Evolutionary conservation across 345 rosid genomes (phyloP).

Genomic region (Camelina laxa): DNA sequence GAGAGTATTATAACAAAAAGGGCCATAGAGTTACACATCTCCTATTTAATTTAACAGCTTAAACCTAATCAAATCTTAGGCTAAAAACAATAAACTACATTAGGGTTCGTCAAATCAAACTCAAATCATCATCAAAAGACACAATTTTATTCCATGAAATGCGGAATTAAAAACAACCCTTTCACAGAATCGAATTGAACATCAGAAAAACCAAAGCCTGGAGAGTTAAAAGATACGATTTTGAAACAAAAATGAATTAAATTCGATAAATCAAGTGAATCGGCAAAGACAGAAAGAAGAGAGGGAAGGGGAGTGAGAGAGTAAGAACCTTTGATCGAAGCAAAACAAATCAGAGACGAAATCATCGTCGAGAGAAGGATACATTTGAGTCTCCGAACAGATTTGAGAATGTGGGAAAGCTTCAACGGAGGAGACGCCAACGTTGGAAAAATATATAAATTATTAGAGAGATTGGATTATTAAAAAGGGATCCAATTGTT

Average conservation of each 20-base stretch:
- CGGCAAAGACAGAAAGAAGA: background rate
- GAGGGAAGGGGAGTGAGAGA: background rate
- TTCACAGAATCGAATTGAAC: constrained; percentile 11
- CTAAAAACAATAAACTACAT: constrained; percentile 17
- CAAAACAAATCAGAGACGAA: constrained; percentile 42
- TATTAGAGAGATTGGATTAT: background rate
- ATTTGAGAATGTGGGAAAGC: constrained; percentile 26
- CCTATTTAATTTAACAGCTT: background rate
- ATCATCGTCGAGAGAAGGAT: constrained; percentile 40
- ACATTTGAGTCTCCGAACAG: constrained; percentile 31
- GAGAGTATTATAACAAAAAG: background rate
- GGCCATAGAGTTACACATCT: background rate
- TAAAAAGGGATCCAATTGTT: background rate
- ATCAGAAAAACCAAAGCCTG: background rate
- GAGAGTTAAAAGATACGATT: background rate
- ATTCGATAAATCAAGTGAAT: background rate
- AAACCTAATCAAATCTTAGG: background rate
- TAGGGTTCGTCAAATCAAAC: constrained; percentile 32
- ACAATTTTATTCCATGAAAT: background rate
- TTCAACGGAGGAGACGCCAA: constrained; percentile 36
- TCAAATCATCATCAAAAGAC: constrained; percentile 7
- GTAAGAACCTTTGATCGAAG: constrained; percentile 44
- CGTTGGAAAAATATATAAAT: background rate
- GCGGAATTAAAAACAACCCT: background rate
- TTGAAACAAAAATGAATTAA: background rate